Evolutionary conservation across 78 protist species (phyloP).

Genomic region (Chrysochromulina tobinii): DNA sequence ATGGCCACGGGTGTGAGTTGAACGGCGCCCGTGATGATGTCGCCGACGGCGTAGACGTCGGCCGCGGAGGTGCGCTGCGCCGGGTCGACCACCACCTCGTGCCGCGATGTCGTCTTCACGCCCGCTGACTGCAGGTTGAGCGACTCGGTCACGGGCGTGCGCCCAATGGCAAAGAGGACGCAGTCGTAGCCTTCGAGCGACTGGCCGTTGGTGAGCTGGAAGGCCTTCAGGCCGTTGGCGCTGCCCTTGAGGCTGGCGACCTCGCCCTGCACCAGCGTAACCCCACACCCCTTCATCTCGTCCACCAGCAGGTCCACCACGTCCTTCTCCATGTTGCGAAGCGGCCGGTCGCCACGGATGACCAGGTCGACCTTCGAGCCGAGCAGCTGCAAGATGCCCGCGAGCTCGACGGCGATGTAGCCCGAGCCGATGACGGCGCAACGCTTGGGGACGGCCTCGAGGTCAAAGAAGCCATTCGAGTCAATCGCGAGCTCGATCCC

Average conservation of each 20-base stretch:
- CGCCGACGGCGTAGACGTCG: slow-evolving; percentile 80
- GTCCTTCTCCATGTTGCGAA: background rate
- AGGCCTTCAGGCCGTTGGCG: background rate
- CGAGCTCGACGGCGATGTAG: slow-evolving; percentile 53
- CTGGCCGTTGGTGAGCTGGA: background rate
- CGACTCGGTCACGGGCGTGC: slow-evolving; percentile 57
- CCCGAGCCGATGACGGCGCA: slow-evolving; percentile 34
- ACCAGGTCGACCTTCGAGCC: background rate
- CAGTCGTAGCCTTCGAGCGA: slow-evolving; percentile 48
- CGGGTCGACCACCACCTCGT: slow-evolving; percentile 59
- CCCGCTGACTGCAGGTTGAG: slow-evolving; percentile 69
- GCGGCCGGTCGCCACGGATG: background rate
- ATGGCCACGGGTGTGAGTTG: slow-evolving; percentile 80
- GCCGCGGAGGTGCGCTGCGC: slow-evolving; percentile 58
- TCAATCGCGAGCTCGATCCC: slow-evolving; percentile 1
- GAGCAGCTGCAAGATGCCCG: slow-evolving; percentile 21
- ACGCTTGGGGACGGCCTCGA: background rate
- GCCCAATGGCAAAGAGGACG: slow-evolving; percentile 73
- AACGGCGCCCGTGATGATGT: slow-evolving; percentile 52
- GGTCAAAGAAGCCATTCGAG: slow-evolving; percentile 16
- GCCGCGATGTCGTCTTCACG: slow-evolving; percentile 29
- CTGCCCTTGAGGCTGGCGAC: background rate
- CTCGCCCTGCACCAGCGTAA: background rate
- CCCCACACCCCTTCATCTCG: background rate
- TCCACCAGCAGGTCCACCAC: background rate